Conservation (phyloP, 371 early-diverging fungal species). For the Saksenaea vasiformis region DNA sequence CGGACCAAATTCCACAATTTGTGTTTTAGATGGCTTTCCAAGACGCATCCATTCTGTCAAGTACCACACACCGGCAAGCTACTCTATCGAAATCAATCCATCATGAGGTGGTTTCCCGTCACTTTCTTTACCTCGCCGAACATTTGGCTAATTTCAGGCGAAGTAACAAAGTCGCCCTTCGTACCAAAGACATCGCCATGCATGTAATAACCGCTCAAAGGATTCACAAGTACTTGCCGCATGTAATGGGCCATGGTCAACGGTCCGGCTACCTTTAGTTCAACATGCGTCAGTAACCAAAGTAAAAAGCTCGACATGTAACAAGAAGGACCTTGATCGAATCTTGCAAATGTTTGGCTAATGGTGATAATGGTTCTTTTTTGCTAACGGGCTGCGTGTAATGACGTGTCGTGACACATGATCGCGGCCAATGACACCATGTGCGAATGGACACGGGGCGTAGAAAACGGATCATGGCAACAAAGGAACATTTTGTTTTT, state of each 20-base stretch:
- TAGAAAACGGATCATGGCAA: background rate
- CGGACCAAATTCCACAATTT: slow-evolving; percentile 91
- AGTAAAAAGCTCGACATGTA: no score
- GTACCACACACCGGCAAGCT: slow-evolving; percentile 83
- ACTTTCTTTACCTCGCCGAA: slow-evolving; percentile 90
- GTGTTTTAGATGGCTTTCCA: slow-evolving; percentile 62
- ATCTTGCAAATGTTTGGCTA: slow-evolving; percentile 64
- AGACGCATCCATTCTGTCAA: slow-evolving; percentile 71
- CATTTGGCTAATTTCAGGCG: slow-evolving; percentile 96
- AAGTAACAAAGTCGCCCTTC: slow-evolving; percentile 94
- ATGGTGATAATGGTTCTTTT: slow-evolving; percentile 62
- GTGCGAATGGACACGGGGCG: background rate
- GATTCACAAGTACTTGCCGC: slow-evolving; percentile 86
- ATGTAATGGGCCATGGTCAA: slow-evolving; percentile 89
- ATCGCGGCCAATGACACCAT: background rate
- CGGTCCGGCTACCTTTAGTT: slow-evolving; percentile 73
- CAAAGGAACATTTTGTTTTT: background rate
- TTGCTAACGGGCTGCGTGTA: background rate
- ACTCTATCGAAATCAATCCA: background rate
- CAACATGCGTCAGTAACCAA: background rate
- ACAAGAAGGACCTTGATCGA: slow-evolving; percentile 53
- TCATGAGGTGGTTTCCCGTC: background rate
- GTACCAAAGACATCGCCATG: slow-evolving; percentile 89
- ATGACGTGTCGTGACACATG: background rate
- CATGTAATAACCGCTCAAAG: slow-evolving; percentile 93